phyloP scores from a whole-genome alignment of 768 basidiomycete genomes.

The Naganishia antarctica region DNA sequence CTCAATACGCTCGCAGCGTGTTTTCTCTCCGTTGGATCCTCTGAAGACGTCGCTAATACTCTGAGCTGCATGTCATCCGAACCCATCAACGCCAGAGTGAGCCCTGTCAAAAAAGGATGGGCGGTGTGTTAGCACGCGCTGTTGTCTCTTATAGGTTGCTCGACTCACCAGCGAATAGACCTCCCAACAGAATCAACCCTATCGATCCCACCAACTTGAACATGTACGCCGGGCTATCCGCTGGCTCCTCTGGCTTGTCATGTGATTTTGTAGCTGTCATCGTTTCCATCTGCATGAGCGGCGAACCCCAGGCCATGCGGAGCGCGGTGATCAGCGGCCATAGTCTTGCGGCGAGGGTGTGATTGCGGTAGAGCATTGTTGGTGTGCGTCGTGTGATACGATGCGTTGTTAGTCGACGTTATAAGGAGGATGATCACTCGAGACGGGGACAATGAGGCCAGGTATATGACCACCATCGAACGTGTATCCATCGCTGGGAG shows the following conservation, averaged over 20 bases:
- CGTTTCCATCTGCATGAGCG: neutral
- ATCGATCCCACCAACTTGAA: slow-evolving; percentile 65
- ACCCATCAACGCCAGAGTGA: slow-evolving; percentile 90
- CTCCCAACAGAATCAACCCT: slow-evolving; percentile 72
- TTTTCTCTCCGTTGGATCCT: slow-evolving; percentile 61
- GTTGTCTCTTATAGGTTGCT: too few relatives aligned
- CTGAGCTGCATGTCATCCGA: slow-evolving; percentile 84
- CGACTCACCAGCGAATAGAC: slow-evolving; percentile 79
- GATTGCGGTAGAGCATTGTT: slow-evolving; percentile 9
- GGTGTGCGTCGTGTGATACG: neutral
- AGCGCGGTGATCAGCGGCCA: neutral
- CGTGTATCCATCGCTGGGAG: too few relatives aligned
- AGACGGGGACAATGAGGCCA: too few relatives aligned
- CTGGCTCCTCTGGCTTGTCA: slow-evolving; percentile 45
- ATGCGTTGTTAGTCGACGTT: neutral
- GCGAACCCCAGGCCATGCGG: slow-evolving; percentile 10
- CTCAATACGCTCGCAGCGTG: slow-evolving; percentile 53
- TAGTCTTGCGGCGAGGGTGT: slow-evolving; percentile 1
- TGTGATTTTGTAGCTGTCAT: slow-evolving; percentile 20
- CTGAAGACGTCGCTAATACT: slow-evolving; percentile 75
- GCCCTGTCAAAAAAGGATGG: too few relatives aligned
- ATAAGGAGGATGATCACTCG: too few relatives aligned
- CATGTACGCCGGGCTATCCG: slow-evolving; percentile 61
- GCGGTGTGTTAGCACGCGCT: too few relatives aligned
- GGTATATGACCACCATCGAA: too few relatives aligned